Base-by-base conservation (phyloP, 345 rosid species). In the Mallotus nudiflorus region DNA sequence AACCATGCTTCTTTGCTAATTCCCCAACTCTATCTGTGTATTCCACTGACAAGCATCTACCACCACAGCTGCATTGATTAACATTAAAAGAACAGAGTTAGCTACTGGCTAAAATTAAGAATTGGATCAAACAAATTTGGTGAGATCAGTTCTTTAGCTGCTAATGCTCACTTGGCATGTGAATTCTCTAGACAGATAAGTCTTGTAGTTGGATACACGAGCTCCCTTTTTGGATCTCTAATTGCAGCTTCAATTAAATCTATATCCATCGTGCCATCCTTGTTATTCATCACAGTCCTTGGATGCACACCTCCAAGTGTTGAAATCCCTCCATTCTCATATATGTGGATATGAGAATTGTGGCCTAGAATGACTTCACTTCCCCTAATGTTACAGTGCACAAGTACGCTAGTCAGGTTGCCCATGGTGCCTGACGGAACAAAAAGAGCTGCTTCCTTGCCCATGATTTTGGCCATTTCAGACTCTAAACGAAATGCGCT, bases 341-440 rank as follows among this genome's bases (percentile, higher is more conserved):
- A 90, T 3, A 89, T 78, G 55, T 87, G 91, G 74, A 92, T 86
- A 67, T 92, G 99, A 56, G 87, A 89, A 69, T 86, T 83, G 80
- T 89, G 84, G 63, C 99, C 96, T 24, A 92, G 97, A 76, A 95
- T 90, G 67, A 90, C 89, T 80, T 95, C 97, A 67, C 97, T 95
- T n/a, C 97, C 99, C 66, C 97, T 81, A 66, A 80, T 72, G 45
- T 90, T 88, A 69, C 99, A 95, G 66, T 92, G 97, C 61, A 90
- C 93, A 50, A 95, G 90, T 31, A 95, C 96, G 51, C 99, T 90
- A 25, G 92, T 85, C 40, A 92, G 89, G 84, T 95, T 95, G 35
- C 94, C 97, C 97, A 92, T 95, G 9, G 97, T 92, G 42, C 99
- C 99, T 4, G 99, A 92, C 0, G 97, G 97, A 62, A 95, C 96